phyloP scores from a whole-genome alignment of 192 early-diverging fungal genomes.

The Coemansia sp. region DNA sequence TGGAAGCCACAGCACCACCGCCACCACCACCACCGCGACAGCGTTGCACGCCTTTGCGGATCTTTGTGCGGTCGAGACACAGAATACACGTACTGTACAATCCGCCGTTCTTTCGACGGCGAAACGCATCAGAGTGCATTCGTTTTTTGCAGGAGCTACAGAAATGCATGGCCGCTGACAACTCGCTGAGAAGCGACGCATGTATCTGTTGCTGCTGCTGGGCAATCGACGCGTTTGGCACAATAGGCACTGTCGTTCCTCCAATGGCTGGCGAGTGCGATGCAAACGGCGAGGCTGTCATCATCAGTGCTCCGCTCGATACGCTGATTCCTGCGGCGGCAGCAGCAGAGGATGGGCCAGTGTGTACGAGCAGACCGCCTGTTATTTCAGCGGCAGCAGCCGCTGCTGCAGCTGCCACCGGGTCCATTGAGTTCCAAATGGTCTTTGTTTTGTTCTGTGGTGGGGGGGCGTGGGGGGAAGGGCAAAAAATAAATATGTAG shows the following conservation, averaged over 20 bases:
- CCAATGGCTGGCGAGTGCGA: constrained; percentile 16
- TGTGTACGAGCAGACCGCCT: constrained; percentile 9
- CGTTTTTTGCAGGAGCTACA: constrained; percentile 44
- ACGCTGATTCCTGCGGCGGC: neutral
- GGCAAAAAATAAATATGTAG: neutral
- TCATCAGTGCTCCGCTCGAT: constrained; percentile 2
- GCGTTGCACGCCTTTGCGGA: constrained; percentile 12
- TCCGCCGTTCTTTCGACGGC: constrained; percentile 28
- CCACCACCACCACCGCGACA: constrained; percentile 2
- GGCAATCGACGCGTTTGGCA: neutral
- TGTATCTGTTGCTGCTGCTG: neutral
- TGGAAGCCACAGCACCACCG: constrained; percentile 1
- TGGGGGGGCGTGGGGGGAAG: neutral
- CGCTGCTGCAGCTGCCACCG: neutral
- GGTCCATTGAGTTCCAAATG: constrained; percentile 10
- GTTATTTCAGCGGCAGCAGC: constrained; percentile 7
- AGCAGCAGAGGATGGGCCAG: neutral
- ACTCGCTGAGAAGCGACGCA: neutral
- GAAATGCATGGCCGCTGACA: constrained; percentile 16
- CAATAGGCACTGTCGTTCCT: neutral
- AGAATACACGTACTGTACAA: constrained; percentile 35
- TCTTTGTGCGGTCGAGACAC: constrained; percentile 26
- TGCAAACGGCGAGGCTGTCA: constrained; percentile 11
- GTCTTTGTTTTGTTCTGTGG: neutral
- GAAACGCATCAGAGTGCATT: constrained; percentile 23